Conservation (phyloP, 345 rosid species). For the Kandelia obovata region DNA sequence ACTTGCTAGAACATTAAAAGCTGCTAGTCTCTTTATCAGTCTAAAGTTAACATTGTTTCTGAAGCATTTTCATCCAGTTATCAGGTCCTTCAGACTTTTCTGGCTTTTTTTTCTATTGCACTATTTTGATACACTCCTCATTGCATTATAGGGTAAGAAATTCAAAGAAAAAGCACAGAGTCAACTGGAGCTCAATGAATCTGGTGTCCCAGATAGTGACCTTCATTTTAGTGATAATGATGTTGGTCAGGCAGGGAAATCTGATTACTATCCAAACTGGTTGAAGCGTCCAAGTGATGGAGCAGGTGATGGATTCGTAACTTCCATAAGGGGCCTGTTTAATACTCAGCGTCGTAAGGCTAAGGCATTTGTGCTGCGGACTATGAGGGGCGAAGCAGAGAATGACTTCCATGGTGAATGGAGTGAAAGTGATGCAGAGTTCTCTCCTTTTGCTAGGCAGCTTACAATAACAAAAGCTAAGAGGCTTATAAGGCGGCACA, state of each 20-base stretch:
- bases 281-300: slow-evolving; percentile 84
- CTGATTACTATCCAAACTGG: slow-evolving; percentile 69
- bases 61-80: no score
- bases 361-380: slow-evolving; percentile 79
- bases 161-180: slow-evolving; percentile 77
- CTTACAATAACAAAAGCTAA: slow-evolving; percentile 88
- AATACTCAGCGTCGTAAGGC: slow-evolving; percentile 93
- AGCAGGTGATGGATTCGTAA: slow-evolving; percentile 98
- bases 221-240: slow-evolving; percentile 79
- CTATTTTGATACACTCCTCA: background rate
- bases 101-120: background rate
- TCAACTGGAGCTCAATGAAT: slow-evolving; percentile 48
- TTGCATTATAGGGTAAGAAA: slow-evolving; percentile 70
- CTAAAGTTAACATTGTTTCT: no score
- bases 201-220: slow-evolving; percentile 59
- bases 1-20: no score
- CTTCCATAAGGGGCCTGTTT: slow-evolving; percentile 84
- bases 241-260: slow-evolving; percentile 46
- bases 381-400: slow-evolving; percentile 96
- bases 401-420: slow-evolving; percentile 82
- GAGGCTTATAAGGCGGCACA: slow-evolving; percentile 78
- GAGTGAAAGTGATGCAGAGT: slow-evolving; percentile 89
- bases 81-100: no score
- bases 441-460: slow-evolving; percentile 83
- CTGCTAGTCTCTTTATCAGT: no score